Evolutionary conservation across 495 filamentous ascomycete genomes (phyloP).

Genomic region (Poronia punctata): DNA sequence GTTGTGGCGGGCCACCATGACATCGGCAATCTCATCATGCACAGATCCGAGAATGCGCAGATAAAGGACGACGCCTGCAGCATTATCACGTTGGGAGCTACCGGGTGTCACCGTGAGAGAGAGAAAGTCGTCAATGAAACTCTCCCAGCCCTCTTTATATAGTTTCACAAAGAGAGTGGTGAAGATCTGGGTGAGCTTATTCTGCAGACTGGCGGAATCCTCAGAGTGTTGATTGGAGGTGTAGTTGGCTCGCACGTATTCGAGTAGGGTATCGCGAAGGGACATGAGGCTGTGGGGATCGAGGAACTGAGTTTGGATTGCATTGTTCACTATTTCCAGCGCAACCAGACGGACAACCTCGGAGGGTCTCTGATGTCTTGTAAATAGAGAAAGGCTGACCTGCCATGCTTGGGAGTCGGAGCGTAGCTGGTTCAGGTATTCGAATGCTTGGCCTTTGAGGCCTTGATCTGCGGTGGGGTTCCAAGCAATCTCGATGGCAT

Average conservation of each 20-base stretch:
- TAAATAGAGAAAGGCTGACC: slow-evolving; percentile 77
- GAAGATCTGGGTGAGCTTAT: slow-evolving; percentile 92
- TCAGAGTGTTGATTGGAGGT: slow-evolving; percentile 45
- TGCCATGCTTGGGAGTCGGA: slow-evolving; percentile 76
- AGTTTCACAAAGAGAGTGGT: slow-evolving; percentile 83
- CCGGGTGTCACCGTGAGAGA: slow-evolving; percentile 54
- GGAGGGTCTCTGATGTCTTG: slow-evolving; percentile 64
- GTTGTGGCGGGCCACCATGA: slow-evolving; percentile 66
- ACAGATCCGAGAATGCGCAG: slow-evolving; percentile 78
- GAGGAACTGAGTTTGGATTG: slow-evolving; percentile 65
- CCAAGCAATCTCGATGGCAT: slow-evolving; percentile 86
- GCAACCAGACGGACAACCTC: slow-evolving; percentile 83
- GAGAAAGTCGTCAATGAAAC: slow-evolving; percentile 82
- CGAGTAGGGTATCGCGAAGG: slow-evolving; percentile 69
- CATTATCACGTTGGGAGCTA: slow-evolving; percentile 55
- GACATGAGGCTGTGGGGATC: slow-evolving; percentile 58
- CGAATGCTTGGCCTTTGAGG: slow-evolving; percentile 78
- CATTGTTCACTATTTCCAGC: slow-evolving; percentile 87
- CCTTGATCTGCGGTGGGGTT: slow-evolving; percentile 64
- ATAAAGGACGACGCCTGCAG: slow-evolving; percentile 74
- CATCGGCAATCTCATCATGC: slow-evolving; percentile 96
- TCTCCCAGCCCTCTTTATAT: slow-evolving; percentile 78
- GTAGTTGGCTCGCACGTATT: slow-evolving; percentile 70
- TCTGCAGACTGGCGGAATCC: slow-evolving; percentile 76
- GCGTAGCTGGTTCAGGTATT: slow-evolving; percentile 77